Conservation (phyloP, 2,329 filamentous ascomycete genomes). For the Phaeoacremonium minimum region DNA sequence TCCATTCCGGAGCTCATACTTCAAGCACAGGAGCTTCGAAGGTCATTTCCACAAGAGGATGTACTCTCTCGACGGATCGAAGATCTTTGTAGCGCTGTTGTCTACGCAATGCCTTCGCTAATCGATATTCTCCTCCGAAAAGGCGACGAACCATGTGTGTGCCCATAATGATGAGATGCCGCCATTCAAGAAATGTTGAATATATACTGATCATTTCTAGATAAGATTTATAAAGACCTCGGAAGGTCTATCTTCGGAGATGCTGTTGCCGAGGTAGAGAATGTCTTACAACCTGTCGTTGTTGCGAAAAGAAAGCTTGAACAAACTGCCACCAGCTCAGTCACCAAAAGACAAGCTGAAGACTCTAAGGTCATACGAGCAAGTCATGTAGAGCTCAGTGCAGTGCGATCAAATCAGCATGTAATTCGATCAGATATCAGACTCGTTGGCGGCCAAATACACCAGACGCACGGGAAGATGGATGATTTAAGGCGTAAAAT, state of each 20-base stretch:
- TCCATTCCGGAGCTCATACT: neutral
- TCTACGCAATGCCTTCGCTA: neutral
- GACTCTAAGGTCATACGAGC: too few species aligned
- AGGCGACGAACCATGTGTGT: neutral
- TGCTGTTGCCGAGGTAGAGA: neutral
- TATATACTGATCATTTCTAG: too few species aligned
- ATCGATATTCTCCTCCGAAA: conserved; percentile 1
- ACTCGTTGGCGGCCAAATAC: too few species aligned
- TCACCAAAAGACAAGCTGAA: too few species aligned
- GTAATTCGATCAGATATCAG: too few species aligned
- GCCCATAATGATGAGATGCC: too few species aligned
- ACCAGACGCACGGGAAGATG: too few species aligned
- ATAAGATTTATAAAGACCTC: neutral
- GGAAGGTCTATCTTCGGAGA: conserved; percentile 1
- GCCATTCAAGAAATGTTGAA: too few species aligned
- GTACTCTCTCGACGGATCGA: neutral
- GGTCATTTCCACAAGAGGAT: neutral
- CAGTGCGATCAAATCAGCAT: too few species aligned
- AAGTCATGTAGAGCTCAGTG: too few species aligned
- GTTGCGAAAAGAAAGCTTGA: neutral
- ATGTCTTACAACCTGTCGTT: neutral
- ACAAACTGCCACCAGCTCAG: neutral
- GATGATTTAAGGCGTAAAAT: too few species aligned
- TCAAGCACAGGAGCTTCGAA: neutral
- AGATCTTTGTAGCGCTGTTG: neutral